Evolutionary conservation across 202 grass and related monocot genomes (phyloP), one percentile per base, ranked within the genome.

Genomic region (Alloteropsis angusta): DNA sequence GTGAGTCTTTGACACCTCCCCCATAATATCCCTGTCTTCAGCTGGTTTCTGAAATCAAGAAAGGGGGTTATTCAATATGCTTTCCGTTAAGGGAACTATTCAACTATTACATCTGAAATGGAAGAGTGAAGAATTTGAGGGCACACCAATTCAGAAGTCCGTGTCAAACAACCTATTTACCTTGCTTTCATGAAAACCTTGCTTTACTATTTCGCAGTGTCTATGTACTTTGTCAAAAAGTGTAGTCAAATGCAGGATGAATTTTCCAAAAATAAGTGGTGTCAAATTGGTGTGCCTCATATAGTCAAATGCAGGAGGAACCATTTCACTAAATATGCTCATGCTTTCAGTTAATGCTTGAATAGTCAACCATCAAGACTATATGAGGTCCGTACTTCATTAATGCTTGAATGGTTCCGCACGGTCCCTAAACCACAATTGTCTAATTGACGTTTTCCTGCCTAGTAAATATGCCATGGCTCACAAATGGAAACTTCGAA

Each of bases 1-100:
- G 67, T 93, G 96, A 47, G 92, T 96, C 72, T 65, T 96, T 4
- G 92, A 74, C 26, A 99, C 88, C 48, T 96, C 90, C 1, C 73
- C 74, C 92, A 99, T 96, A 23, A 99, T 86, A 56, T 96, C 90
- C 80, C 80, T 90, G 4, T 93, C 92, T 39, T 89, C 46, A 17
- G 77, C 66, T 71, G 85, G 96, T 89, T 96, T 99, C 96, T 96
- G 86, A 88, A 79, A 87, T 55, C 6, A 77, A 74, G 54, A 77
- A 68, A 54, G 1, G 5, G 47, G 52, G 68, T 71, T 42, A 17
- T 5, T 12, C 11, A 64, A 30, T 30, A 30, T 30, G 28, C 28
- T 30, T 18, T 36, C 60, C 2, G 44, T 19, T 32, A 47, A 28
- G 3, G 42, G 8, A 68, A 44, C 1, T 41, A 5, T 62, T 42